These are phyloP conservation scores for Myxozyma nipponensis DNA, from an alignment of 805 yeast genomes.

Conservation along the genomic window DNA sequence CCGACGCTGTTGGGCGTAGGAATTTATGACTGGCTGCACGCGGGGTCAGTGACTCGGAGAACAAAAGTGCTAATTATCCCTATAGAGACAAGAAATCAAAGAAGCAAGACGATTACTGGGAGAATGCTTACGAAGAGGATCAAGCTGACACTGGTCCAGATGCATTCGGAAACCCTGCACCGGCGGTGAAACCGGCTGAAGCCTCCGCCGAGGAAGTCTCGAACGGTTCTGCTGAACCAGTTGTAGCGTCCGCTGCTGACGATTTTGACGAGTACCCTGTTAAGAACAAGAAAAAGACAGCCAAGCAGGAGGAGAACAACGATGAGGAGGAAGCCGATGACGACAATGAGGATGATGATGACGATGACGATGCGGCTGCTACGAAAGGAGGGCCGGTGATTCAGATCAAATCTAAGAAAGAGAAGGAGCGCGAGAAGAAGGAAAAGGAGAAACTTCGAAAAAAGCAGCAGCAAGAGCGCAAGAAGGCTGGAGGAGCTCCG, in stretches of 20 bases:
- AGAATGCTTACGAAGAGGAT: slow-evolving; percentile 29
- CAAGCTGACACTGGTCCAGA: slow-evolving; percentile 16
- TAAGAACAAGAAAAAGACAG: neutral
- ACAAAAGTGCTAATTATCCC: neutral
- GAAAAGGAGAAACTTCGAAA: slow-evolving; percentile 68
- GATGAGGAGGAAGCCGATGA: neutral
- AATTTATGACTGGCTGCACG: no score
- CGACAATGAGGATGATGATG: neutral
- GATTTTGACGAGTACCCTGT: slow-evolving; percentile 9
- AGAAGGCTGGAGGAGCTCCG: slow-evolving; percentile 48
- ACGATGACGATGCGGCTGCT: slow-evolving; percentile 43
- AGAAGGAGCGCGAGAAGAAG: slow-evolving; percentile 87
- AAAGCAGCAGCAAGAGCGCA: slow-evolving; percentile 70
- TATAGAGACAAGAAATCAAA: slow-evolving; percentile 30
- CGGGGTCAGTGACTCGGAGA: no score
- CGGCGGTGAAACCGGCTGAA: slow-evolving; percentile 30
- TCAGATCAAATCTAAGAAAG: slow-evolving; percentile 67
- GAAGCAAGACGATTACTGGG: slow-evolving; percentile 32
- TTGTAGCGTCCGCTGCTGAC: slow-evolving; percentile 34
- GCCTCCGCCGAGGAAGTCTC: neutral
- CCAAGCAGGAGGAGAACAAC: neutral
- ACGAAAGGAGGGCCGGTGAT: slow-evolving; percentile 60
- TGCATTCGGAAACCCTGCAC: neutral
- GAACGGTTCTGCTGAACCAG: slow-evolving; percentile 30
- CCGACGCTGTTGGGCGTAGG: no score